phyloP scores from a whole-genome alignment of 1,284 basidiomycete genomes.

The Boletus hoseneyae region DNA sequence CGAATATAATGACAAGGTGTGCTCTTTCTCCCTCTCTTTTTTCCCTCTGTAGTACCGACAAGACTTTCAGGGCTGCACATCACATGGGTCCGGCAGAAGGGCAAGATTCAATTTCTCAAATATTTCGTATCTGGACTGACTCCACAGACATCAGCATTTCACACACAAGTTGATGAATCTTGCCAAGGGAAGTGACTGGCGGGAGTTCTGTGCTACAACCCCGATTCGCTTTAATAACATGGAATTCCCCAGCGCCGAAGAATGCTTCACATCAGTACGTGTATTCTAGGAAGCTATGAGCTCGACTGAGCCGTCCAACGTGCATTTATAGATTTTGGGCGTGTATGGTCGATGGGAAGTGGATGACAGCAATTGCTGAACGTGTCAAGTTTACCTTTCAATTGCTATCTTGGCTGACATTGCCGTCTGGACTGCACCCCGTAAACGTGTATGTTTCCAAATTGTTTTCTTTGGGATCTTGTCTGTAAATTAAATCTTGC shows the following conservation, averaged over 20 bases:
- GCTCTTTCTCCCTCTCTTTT: not conserved
- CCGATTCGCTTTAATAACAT: conserved; percentile 15
- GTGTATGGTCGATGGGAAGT: conserved; percentile 29
- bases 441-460: too few relatives aligned
- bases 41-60: not conserved
- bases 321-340: conserved; percentile 13
- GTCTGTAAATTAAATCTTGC: too few relatives aligned
- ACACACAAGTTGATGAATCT: conserved; percentile 24
- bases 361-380: conserved; percentile 22
- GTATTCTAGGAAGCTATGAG: not conserved
- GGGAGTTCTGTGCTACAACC: conserved; percentile 29
- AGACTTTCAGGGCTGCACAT: conserved; percentile 25
- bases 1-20: conserved; percentile 21
- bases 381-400: not conserved
- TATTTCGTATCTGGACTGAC: not conserved
- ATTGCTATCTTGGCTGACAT: not conserved
- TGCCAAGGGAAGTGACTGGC: conserved; percentile 21
- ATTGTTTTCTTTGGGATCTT: too few relatives aligned
- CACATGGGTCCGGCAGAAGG: conserved; percentile 24
- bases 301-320: not conserved
- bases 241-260: conserved; percentile 21
- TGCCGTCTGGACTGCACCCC: not conserved
- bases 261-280: conserved; percentile 22
- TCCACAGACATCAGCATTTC: not conserved
- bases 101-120: not conserved